Evolutionary conservation across 306 rosid genomes (phyloP).

Genomic region (Luffa aegyptiaca): DNA sequence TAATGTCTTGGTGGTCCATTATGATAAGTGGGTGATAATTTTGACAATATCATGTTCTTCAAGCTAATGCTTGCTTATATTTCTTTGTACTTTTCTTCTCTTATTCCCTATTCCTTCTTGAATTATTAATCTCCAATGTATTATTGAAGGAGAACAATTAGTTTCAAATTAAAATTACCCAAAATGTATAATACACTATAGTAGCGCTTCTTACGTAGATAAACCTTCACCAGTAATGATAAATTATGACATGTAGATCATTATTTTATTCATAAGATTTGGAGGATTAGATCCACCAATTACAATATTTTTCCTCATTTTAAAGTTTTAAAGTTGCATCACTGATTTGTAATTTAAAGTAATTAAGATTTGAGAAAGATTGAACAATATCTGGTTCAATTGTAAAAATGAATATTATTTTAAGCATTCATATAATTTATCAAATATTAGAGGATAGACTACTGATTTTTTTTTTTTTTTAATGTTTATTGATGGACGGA

Average conservation of each 20-base stretch:
- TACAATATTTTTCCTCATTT: neutral
- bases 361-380: no score
- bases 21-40: conserved; percentile 9
- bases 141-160: neutral
- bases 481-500: no score
- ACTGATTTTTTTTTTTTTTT: no score
- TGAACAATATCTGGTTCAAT: no score
- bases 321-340: no score
- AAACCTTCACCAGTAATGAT: neutral
- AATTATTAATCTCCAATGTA: neutral
- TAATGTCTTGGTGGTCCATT: neutral
- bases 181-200: neutral
- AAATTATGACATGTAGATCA: neutral
- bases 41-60: neutral
- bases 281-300: neutral
- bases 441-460: no score
- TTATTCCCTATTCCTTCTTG: neutral
- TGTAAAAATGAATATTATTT: no score
- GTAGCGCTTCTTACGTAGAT: neutral
- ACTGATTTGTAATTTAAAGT: no score
- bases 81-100: neutral
- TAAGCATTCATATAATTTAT: no score
- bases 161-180: neutral
- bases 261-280: neutral
- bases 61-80: neutral